phyloP scores from a whole-genome alignment of 768 basidiomycete species.

The Lactarius indigo region DNA sequence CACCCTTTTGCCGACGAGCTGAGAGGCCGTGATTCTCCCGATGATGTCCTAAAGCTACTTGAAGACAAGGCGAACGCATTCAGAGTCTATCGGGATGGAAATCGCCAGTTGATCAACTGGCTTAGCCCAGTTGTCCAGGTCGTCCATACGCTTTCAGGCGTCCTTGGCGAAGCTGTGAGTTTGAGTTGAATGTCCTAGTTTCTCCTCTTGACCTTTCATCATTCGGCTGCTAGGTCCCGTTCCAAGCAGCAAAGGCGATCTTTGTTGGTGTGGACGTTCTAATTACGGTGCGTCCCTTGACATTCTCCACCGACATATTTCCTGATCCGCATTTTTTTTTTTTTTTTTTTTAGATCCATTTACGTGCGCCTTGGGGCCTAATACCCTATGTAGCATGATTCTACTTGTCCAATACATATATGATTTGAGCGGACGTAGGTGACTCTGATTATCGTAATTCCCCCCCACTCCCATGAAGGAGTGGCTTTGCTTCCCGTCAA shows the following conservation, averaged over 20 bases:
- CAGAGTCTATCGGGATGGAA: not conserved
- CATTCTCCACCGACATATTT: not conserved
- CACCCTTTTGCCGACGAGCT: not conserved
- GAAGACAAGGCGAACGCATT: not conserved
- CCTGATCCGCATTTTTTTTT: not conserved
- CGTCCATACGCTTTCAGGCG: not conserved
- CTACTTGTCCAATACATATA: no score
- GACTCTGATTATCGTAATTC: no score
- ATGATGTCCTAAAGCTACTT: not conserved
- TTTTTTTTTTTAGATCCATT: no score
- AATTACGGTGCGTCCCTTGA: not conserved
- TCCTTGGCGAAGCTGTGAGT: not conserved
- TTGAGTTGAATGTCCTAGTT: not conserved
- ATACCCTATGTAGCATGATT: no score
- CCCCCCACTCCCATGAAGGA: no score
- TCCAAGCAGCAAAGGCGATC: not conserved
- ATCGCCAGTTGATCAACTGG: not conserved
- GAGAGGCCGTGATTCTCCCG: not conserved
- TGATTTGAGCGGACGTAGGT: no score
- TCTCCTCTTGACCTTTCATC: not conserved
- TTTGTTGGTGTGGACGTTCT: conserved; percentile 4
- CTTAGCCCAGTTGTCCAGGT: not conserved
- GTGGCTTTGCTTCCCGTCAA: no score
- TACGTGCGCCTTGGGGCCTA: no score
- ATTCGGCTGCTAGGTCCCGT: not conserved